phyloP scores from a whole-genome alignment of 352 stramenopile species.

The Globisporangium spinosum region DNA sequence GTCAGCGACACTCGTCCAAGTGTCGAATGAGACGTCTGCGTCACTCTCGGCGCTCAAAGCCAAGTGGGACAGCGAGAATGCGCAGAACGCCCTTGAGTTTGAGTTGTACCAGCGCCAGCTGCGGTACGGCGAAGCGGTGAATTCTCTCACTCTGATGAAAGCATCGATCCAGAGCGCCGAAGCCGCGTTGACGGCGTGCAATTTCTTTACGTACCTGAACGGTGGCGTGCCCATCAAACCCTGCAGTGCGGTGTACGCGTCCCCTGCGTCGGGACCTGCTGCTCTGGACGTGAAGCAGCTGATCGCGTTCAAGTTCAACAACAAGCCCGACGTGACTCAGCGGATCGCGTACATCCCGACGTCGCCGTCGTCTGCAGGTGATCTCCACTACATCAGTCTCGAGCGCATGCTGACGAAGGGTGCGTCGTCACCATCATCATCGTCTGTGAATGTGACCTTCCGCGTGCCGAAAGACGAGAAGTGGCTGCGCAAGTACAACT shows the following conservation, averaged over 20 bases:
- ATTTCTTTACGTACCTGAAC: constrained; percentile 3
- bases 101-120: background rate
- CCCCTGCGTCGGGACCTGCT: background rate
- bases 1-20: background rate
- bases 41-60: background rate
- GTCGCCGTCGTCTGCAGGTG: background rate
- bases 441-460: background rate
- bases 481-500: constrained; percentile 6
- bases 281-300: constrained; percentile 1
- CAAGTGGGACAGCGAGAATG: constrained; percentile 1
- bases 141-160: background rate
- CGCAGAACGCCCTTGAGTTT: background rate
- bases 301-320: constrained; percentile 6
- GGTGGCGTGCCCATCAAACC: background rate
- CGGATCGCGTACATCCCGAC: constrained; percentile 7
- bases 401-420: background rate
- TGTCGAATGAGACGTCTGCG: constrained; percentile 2
- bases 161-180: background rate
- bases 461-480: background rate
- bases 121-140: background rate
- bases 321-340: constrained; percentile 2
- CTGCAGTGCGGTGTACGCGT: background rate
- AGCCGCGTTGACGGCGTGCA: background rate
- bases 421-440: background rate
- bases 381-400: constrained; percentile 1